Percentiles rank a stretch among this genome's conserved stretches.
Conservation (phyloP, 1,284 basidiomycete species). For the Boletus austroedulis region DNA sequence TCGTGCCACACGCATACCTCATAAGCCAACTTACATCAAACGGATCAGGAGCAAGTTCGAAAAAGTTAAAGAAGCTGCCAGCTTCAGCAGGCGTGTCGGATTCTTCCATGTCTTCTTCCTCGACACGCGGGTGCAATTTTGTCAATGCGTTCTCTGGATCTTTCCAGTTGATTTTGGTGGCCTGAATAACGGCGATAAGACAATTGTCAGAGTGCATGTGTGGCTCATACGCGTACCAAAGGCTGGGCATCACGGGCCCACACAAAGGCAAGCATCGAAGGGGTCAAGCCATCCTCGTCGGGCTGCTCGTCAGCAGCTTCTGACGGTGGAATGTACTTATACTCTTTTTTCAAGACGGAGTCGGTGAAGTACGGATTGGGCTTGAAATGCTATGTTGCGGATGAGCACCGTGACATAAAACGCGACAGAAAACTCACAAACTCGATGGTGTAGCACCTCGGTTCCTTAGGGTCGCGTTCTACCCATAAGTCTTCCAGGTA, state of each 20-base stretch:
- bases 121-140: constrained; percentile 70
- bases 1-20: neutral
- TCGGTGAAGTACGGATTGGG: constrained; percentile 80
- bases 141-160: constrained; percentile 70
- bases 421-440: constrained; percentile 57
- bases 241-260: constrained; percentile 71
- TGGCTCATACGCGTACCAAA: constrained; percentile 45
- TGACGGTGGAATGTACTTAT: constrained; percentile 61
- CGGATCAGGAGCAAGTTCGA: constrained; percentile 64
- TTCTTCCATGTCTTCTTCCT: constrained; percentile 46
- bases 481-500: constrained; percentile 82
- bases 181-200: constrained; percentile 37
- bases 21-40: constrained; percentile 55
- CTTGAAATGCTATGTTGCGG: constrained; percentile 62
- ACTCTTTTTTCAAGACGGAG: constrained; percentile 73
- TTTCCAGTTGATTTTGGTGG: constrained; percentile 78
- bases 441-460: constrained; percentile 73
- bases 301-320: constrained; percentile 53
- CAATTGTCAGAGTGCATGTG: neutral
- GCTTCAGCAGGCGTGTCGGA: constrained; percentile 58
- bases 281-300: constrained; percentile 70
- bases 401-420: constrained; percentile 7
- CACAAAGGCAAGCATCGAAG: constrained; percentile 71
- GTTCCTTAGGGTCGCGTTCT: constrained; percentile 59
- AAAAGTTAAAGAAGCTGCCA: constrained; percentile 88